A percentile compares a stretch with the other conserved stretches of the same genome.
These are phyloP conservation scores for Alnus glutinosa DNA, from an alignment of 306 rosid species.

Conservation along the genomic window DNA sequence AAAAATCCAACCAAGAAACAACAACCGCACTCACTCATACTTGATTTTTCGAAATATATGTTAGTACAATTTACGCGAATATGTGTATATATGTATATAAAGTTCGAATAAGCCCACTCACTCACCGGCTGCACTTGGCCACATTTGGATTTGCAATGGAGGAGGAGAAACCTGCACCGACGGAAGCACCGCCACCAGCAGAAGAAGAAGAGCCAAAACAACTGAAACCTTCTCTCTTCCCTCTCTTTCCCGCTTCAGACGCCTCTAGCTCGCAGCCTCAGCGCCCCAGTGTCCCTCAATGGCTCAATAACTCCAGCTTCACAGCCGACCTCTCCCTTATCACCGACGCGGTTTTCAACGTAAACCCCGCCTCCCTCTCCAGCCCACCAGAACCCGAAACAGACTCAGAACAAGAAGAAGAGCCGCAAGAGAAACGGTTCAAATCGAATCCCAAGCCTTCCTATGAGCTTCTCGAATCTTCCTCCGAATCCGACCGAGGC, in stretches of 20 bases:
- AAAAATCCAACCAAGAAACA: too few relatives aligned
- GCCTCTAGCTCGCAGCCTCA: slow-evolving; percentile 34
- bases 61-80: too few relatives aligned
- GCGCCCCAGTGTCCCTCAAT: slow-evolving; percentile 40
- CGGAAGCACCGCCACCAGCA: neutral
- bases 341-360: slow-evolving; percentile 37
- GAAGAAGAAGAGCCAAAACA: slow-evolving; percentile 22
- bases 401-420: slow-evolving; percentile 26
- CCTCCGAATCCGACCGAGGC: slow-evolving; percentile 49
- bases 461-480: slow-evolving; percentile 75
- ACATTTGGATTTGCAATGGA: slow-evolving; percentile 40
- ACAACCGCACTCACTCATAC: too few relatives aligned
- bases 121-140: neutral
- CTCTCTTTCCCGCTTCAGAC: slow-evolving; percentile 39
- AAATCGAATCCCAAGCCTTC: slow-evolving; percentile 27
- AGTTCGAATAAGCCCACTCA: neutral
- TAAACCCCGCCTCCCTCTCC: slow-evolving; percentile 32
- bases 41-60: too few relatives aligned
- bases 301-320: slow-evolving; percentile 90
- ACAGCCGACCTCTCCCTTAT: slow-evolving; percentile 60
- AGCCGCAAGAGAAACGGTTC: slow-evolving; percentile 2
- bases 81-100: too few relatives aligned
- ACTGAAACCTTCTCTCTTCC: slow-evolving; percentile 51
- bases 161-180: slow-evolving; percentile 29
- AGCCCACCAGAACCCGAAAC: slow-evolving; percentile 6